Evolutionary conservation across 306 rosid species (phyloP), one percentile per base, ranked within the genome.

Genomic region (Lotus japonicus): DNA sequence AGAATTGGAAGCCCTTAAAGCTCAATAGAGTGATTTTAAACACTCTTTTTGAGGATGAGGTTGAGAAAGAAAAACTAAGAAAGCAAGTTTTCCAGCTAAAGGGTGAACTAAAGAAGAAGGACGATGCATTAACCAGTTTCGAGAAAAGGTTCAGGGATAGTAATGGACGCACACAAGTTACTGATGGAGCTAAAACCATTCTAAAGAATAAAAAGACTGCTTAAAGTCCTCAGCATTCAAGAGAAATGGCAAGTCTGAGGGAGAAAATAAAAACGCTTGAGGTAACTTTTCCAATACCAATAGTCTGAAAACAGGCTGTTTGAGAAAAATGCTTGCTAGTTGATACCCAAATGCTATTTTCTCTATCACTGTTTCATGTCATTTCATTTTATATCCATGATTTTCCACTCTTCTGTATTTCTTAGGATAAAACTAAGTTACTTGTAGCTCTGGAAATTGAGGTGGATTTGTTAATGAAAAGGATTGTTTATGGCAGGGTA

Each of bases 181-280:
- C 76, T 7, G 82, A 84, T 43, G 91, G 85, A 79, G 57, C 59
- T 53, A 83, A 74, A 82, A 46, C 74, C 72, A 44, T 18, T 68
- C 69, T 49, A 11, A 84, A 76, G 81, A 86, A 77, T 72, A 81
- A 73, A 39, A 88, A 66, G 55, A 57, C 69, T 58, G 43, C 74
- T 69, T 57, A 90, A 19, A 66, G 52, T 59, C 77, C 83, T 59
- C 88, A 73, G 49, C 67, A 77, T 60, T 58, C 78, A 1, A 90
- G 83, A 75, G 98, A 90, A 79, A 81, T 84, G 66, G 66, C 85
- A 26, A 79, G 74, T 76, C 85, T 88, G 58, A 86, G 66, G 84
- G 95, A 87, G 80, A 94, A 70, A 80, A 81, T 84, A 73, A 86
- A 85, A 79, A 67, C 80, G 62, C 99, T 94, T 1, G 90, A 94